These are phyloP conservation scores for Lathyrus oleraceus DNA, from an alignment of 306 rosid genomes.

Conservation along the genomic window DNA sequence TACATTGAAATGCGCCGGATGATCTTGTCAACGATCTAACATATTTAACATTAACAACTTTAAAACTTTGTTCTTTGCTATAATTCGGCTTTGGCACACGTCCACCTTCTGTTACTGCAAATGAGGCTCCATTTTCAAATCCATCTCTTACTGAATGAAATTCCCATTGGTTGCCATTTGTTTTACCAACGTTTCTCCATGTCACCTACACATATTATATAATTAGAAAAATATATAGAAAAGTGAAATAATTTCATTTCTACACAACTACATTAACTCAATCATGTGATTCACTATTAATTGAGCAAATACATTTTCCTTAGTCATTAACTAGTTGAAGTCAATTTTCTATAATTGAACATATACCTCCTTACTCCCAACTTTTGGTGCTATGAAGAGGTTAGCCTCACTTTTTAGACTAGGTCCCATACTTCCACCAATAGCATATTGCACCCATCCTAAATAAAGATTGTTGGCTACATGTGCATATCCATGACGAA, in stretches of 20 bases:
- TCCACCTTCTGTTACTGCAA: not conserved
- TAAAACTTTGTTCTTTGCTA: constrained; percentile 18
- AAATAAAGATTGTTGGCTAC: constrained; percentile 43
- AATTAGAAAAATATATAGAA: not conserved
- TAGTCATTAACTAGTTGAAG: not conserved
- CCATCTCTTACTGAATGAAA: too few species aligned
- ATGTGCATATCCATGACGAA: constrained; percentile 10
- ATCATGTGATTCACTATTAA: too few species aligned
- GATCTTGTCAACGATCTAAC: constrained; percentile 34
- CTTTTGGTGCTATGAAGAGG: constrained; percentile 45
- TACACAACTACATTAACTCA: too few species aligned
- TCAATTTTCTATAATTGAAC: too few species aligned
- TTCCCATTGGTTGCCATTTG: too few species aligned
- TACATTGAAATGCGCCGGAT: constrained; percentile 3
- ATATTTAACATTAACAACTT: constrained; percentile 32
- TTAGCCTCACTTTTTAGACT: constrained; percentile 49
- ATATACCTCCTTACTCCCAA: too few species aligned
- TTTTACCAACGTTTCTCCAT: too few species aligned
- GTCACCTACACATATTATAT: constrained; percentile 4
- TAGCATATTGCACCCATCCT: constrained; percentile 16
- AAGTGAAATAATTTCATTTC: too few species aligned
- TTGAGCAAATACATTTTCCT: not conserved
- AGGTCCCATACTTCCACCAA: constrained; percentile 46
- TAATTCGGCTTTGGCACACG: constrained; percentile 34
- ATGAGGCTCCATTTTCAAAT: too few species aligned